A percentile compares a stretch with the other conserved stretches of the same genome.
phyloP scores from a whole-genome alignment of 75 land plant genomes.

The Cryptomeria japonica region DNA sequence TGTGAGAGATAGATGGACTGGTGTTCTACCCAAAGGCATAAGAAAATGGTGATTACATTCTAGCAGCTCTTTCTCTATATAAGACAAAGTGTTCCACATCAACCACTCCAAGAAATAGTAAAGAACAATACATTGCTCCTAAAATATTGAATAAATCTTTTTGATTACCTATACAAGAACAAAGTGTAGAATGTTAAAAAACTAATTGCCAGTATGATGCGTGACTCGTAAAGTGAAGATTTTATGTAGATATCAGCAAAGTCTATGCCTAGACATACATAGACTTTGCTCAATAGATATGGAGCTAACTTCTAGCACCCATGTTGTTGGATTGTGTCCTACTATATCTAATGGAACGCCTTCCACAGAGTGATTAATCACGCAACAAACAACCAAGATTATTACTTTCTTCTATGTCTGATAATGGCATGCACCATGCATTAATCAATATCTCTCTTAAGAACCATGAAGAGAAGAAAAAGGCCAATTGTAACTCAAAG shows the following conservation, averaged over 20 bases:
- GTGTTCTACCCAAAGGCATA: too few species aligned
- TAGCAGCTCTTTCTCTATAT: constrained; percentile 85
- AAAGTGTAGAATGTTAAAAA: constrained; percentile 17
- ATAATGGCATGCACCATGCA: background rate
- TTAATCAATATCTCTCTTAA: background rate
- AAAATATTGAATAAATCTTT: constrained; percentile 64
- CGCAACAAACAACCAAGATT: background rate
- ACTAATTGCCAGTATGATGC: constrained; percentile 22
- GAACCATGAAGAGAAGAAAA: background rate
- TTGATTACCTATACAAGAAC: constrained; percentile 58
- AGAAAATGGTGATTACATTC: constrained; percentile 84
- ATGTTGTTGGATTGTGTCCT: constrained; percentile 86
- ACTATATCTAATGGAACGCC: constrained; percentile 65
- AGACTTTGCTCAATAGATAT: constrained; percentile 36
- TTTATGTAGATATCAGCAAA: constrained; percentile 61
- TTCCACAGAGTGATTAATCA: constrained; percentile 43
- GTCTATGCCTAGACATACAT: constrained; percentile 59
- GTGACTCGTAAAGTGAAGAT: constrained; percentile 44
- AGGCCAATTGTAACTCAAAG: constrained; percentile 57
- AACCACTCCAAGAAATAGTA: constrained; percentile 77
- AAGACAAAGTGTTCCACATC: constrained; percentile 77
- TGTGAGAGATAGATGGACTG: too few species aligned
- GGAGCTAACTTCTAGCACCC: constrained; percentile 88
- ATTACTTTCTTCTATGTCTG: background rate
- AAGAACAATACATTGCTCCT: constrained; percentile 81